Evolutionary conservation across 2,329 filamentous ascomycete species (phyloP), one percentile per base, ranked within the genome.

Genomic region (Cladosporium phlei): DNA sequence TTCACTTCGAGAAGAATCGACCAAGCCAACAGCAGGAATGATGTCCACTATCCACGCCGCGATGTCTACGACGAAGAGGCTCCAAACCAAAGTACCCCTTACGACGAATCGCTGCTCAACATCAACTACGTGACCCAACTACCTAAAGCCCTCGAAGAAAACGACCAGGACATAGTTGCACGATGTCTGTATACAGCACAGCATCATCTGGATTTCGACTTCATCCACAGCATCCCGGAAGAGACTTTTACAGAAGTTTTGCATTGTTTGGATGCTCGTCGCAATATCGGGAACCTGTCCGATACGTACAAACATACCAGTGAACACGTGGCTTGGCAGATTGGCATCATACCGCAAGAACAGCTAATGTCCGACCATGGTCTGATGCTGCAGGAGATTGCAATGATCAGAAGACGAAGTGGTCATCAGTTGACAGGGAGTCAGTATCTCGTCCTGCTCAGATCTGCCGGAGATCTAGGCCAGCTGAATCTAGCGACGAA

Each of bases 181-280:
- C 54, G 55, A 28, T 62, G 60, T 38, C 40, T 66, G 11, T 50
- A 53, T 22, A 51, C 55, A 11, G 56, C 56, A 21, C 27, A 51
- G n/a, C 44, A 47, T 14, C 46, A 43, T 8, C 45, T 63, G 6
- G 58, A 66, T 29, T 21, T 48, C 16, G 51, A 57, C 7, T 63
- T 59, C 42, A 48, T 68, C 20, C 38, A 30, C 16, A 57, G 55
- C 4, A 60, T 88, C 17, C 72, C 82, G 0, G 62, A 71, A 2
- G 68, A 74, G 1, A 74, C 74, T 1, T 82, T 88, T 57, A 78
- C 80, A 1, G 80, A 85, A 52, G 74, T 85, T 8, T 62, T 90
- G 22, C 73, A 75, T 25, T 70, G 74, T 4, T 64, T 89, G 7
- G 32, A 29, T 22, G 32, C 42, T 29, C 80, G 86, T 48, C 83